Percentiles rank a stretch among this genome's conserved stretches.
Evolutionary conservation across 2,329 filamentous ascomycete genomes (phyloP).

Genomic region (Phyllosticta paracitricarpa): DNA sequence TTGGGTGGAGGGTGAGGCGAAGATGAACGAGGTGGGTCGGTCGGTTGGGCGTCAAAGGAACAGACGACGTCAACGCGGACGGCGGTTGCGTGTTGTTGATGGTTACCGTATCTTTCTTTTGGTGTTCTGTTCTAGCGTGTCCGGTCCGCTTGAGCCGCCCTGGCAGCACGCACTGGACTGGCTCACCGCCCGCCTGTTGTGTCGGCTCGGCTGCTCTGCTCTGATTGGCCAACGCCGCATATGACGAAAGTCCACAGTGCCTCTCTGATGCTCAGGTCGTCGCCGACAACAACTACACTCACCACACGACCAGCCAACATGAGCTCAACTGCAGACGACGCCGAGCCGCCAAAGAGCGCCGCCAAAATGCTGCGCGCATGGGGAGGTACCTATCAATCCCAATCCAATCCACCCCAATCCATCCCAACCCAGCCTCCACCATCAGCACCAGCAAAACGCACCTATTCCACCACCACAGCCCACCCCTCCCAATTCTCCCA

Average conservation of each 20-base stretch:
- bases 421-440: conserved; percentile 8
- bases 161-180: too few relatives aligned
- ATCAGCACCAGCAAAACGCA: background rate
- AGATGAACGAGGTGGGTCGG: background rate
- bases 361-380: conserved; percentile 39
- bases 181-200: too few relatives aligned
- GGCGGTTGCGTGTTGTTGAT: too few relatives aligned
- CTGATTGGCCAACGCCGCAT: background rate
- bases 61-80: too few relatives aligned
- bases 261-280: background rate
- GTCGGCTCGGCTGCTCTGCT: background rate
- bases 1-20: too few relatives aligned
- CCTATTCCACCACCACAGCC: background rate
- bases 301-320: conserved; percentile 18
- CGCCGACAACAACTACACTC: background rate
- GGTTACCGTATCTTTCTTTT: too few relatives aligned
- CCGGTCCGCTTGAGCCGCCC: too few relatives aligned
- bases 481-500: background rate
- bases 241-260: conserved; percentile 1
- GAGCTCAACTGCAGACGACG: conserved; percentile 18
- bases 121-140: too few relatives aligned
- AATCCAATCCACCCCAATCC: conserved; percentile 12
- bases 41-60: too few relatives aligned
- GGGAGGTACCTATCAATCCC: conserved; percentile 33
- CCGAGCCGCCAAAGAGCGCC: conserved; percentile 25